Conservation (phyloP, 257 asterid species). For the Echites panduratus region DNA sequence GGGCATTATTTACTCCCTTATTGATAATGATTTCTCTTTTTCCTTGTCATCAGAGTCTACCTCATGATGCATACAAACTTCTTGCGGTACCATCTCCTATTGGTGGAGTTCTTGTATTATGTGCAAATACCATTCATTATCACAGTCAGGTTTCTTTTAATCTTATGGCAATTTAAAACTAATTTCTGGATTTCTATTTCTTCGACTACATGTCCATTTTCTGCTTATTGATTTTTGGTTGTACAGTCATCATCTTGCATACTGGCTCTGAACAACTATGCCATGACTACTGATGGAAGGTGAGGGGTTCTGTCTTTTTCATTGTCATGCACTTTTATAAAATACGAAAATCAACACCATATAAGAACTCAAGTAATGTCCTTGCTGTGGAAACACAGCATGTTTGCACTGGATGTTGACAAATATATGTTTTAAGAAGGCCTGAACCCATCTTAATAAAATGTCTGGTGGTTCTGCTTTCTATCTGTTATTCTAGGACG, state of each 20-base stretch:
- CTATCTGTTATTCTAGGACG: background rate
- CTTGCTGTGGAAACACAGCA: background rate
- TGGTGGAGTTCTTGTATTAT: constrained; percentile 92
- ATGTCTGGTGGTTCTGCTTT: background rate
- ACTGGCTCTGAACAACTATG: constrained; percentile 80
- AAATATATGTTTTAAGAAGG: background rate
- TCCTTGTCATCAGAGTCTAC: constrained; percentile 61
- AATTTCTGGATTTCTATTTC: constrained; percentile 8
- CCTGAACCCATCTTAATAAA: background rate
- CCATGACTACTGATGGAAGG: constrained; percentile 71
- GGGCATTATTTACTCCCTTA: constrained; percentile 2
- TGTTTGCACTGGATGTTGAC: background rate
- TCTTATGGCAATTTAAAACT: constrained; percentile 12
- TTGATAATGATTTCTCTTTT: constrained; percentile 15
- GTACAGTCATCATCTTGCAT: constrained; percentile 85
- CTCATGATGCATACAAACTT: constrained; percentile 97
- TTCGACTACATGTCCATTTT: constrained; percentile 19
- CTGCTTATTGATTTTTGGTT: constrained; percentile 24
- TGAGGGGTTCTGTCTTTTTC: constrained; percentile 25
- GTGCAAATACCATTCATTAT: constrained; percentile 92
- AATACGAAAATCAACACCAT: background rate
- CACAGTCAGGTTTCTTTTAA: constrained; percentile 79
- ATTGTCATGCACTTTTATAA: background rate
- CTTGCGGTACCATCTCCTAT: constrained; percentile 99
- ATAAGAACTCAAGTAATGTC: background rate